Evolutionary conservation across 2,329 filamentous ascomycete species (phyloP).

Genomic region (Apiospora rasikravindrae): DNA sequence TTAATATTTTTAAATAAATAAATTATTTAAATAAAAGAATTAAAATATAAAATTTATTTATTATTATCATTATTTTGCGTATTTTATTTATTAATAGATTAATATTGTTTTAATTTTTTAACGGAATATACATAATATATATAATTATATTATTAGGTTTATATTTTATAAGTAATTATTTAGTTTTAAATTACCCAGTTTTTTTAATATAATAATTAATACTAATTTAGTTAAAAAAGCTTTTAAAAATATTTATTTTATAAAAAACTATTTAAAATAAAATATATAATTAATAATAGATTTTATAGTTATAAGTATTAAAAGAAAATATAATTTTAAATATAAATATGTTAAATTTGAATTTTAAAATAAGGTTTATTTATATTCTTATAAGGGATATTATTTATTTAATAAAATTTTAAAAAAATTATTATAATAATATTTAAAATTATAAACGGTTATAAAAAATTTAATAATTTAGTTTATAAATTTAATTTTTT

Average conservation of each 20-base stretch:
- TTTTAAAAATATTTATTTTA: neutral
- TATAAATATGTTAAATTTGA: neutral
- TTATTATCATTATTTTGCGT: neutral
- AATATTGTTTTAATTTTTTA: neutral
- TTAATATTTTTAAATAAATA: conserved; percentile 11
- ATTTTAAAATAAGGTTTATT: neutral
- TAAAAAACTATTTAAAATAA: neutral
- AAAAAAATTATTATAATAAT: neutral
- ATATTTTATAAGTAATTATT: neutral
- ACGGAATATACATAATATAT: neutral
- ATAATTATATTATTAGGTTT: neutral
- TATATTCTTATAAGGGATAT: neutral
- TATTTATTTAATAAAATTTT: neutral
- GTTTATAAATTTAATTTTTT: neutral
- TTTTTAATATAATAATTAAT: neutral
- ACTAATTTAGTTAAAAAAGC: neutral
- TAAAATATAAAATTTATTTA: neutral
- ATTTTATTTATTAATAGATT: neutral
- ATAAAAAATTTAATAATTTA: neutral
- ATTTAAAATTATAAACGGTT: neutral
- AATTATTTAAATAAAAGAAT: neutral
- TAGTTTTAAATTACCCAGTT: neutral
- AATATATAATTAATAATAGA: neutral
- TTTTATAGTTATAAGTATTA: neutral
- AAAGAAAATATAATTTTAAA: neutral